Evolutionary conservation across 306 rosid species (phyloP).

Genomic region (Prunus campanulata): DNA sequence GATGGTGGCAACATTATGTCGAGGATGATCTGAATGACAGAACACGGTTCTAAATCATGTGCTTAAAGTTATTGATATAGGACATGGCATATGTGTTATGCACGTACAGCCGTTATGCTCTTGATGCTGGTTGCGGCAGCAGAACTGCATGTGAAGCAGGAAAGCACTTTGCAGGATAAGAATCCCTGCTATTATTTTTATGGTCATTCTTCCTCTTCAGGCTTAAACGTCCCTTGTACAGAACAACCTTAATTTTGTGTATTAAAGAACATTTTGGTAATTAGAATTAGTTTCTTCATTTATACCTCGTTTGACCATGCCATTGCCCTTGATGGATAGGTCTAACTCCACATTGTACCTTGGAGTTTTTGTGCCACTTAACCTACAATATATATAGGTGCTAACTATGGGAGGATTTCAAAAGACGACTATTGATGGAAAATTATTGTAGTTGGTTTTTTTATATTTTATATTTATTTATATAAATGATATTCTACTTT

Average conservation of each 20-base stretch:
- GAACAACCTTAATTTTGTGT: not conserved
- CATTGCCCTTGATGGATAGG: too few species aligned
- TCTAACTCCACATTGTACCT: too few species aligned
- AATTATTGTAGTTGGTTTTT: too few species aligned
- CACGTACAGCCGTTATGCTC: not conserved
- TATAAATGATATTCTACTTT: too few species aligned
- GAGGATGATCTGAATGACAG: slow-evolving; percentile 16
- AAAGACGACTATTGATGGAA: too few species aligned
- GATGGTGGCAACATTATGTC: slow-evolving; percentile 2
- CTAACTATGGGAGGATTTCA: too few species aligned
- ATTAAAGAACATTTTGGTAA: too few species aligned
- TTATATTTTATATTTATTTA: too few species aligned
- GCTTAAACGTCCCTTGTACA: slow-evolving; percentile 1
- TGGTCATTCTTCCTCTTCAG: not conserved
- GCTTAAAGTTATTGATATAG: not conserved
- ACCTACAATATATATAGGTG: too few species aligned
- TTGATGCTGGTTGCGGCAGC: not conserved
- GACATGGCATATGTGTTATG: not conserved
- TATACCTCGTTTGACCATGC: not conserved
- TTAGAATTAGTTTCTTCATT: not conserved
- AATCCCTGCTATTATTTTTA: not conserved
- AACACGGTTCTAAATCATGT: slow-evolving; percentile 11
- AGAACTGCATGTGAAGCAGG: not conserved
- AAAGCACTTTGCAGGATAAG: not conserved
- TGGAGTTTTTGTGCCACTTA: too few species aligned